Base-by-base conservation (phyloP, 768 basidiomycete genomes). In the Dentipellis sp. region DNA sequence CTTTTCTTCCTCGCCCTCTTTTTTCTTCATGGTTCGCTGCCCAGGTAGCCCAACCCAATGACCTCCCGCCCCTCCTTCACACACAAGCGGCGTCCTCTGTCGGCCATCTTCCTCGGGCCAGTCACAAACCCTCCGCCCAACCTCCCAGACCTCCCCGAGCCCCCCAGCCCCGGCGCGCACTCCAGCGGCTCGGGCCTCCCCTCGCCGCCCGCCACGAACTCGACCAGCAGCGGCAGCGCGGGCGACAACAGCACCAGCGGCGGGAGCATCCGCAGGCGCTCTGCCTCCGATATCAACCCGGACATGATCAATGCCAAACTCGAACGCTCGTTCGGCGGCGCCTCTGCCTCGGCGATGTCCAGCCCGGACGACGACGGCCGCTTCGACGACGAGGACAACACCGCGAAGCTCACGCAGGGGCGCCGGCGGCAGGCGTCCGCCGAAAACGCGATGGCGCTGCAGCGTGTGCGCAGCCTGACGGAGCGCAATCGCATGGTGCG, bases 181-280 rank as follows among this genome's bases (percentile, higher is more conserved):
- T 76, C 82, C 4, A 67, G 64, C 59, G 72, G 75, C 56, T 88
- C 86, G 5, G 88, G 89, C 6, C 67, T 91, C 5, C 89, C 90
- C 1, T 90, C 88, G 21, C 90, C 90, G 0, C 90, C 90, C 45
- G 88, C 87, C 23, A 88, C 90, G 17, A 91, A 90, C 65, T 91
- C 88, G 10, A 90, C 88, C 1, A 88, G 86, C 36, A 89, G 87
- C 67, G 86, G 86, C 38, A 60, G 59, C 38, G 37, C 59, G 2
- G 61, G 56, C 19, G 61, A 62, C 59, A 62, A 61, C 46, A 66
- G 65, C 52, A 64, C 68, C 5, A 67, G 67, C 57, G 68, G 70
- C 52, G 75, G 74, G 58, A 74, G 73, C 63, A 56, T 73, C 58
- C 72, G 75, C 59, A 65, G 65, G 52, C 72, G 67, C 42, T 65